Evolutionary conservation across 352 stramenopile genomes (phyloP).

Genomic region (Globisporangium paroecandrum): DNA sequence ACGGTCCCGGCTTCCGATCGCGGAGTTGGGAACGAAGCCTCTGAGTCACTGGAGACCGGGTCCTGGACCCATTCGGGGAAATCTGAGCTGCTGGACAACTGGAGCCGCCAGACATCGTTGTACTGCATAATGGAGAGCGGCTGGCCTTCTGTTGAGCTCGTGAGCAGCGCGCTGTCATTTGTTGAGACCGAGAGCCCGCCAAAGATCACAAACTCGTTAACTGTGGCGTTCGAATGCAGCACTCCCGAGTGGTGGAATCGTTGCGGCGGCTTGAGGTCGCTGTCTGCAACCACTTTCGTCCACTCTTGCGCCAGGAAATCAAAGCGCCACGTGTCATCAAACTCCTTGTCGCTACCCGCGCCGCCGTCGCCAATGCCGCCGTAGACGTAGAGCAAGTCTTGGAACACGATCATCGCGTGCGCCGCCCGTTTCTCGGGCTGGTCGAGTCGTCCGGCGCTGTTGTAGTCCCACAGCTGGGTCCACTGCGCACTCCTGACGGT

Average conservation of each 20-base stretch:
- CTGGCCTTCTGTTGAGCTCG: background rate
- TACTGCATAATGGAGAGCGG: slow-evolving; percentile 37
- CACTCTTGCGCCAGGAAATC: slow-evolving; percentile 35
- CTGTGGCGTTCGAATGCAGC: slow-evolving; percentile 36
- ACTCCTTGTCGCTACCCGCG: slow-evolving; percentile 40
- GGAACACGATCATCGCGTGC: slow-evolving; percentile 42
- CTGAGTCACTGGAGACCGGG: slow-evolving; percentile 6
- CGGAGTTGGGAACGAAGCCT: slow-evolving; percentile 20
- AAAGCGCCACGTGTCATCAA: slow-evolving; percentile 73
- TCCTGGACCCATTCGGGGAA: slow-evolving; percentile 39
- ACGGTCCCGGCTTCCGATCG: slow-evolving; percentile 53
- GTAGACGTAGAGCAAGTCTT: slow-evolving; percentile 61
- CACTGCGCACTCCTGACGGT: slow-evolving; percentile 31
- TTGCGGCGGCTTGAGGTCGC: slow-evolving; percentile 24
- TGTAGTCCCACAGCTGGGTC: slow-evolving; percentile 46
- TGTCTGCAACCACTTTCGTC: slow-evolving; percentile 23
- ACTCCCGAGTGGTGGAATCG: slow-evolving; percentile 43
- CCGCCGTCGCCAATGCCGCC: slow-evolving; percentile 43
- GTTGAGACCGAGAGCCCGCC: slow-evolving; percentile 41
- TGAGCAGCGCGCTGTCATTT: slow-evolving; percentile 2
- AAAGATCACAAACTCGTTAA: slow-evolving; percentile 50
- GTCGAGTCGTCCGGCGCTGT: background rate
- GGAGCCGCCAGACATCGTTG: slow-evolving; percentile 54
- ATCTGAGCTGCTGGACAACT: slow-evolving; percentile 15
- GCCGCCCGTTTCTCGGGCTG: slow-evolving; percentile 51